These are phyloP conservation scores for Hypsizygus ulmarius DNA, from an alignment of 1,284 basidiomycete species.

Conservation along the genomic window DNA sequence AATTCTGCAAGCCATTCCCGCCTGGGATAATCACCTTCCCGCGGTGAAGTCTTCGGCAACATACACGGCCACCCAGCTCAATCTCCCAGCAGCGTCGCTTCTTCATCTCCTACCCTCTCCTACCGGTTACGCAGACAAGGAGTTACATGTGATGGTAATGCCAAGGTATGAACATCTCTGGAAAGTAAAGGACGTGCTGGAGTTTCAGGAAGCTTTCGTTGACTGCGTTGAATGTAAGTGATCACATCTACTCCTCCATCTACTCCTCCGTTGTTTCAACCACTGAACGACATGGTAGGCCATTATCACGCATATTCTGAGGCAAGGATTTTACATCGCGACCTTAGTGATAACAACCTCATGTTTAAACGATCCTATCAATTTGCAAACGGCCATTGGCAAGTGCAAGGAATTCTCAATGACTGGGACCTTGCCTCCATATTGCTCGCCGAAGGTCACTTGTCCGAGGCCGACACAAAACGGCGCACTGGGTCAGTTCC, in stretches of 20 bases:
- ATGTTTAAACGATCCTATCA: constrained; percentile 20
- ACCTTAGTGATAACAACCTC: constrained; percentile 24
- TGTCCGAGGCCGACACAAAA: constrained; percentile 4
- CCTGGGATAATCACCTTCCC: not conserved
- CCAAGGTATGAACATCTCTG: constrained; percentile 17
- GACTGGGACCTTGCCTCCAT: constrained; percentile 15
- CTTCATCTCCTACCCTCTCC: not conserved
- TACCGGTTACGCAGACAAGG: no score
- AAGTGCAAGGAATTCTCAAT: constrained; percentile 23
- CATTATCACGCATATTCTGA: constrained; percentile 18
- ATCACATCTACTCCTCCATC: no score
- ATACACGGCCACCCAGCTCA: not conserved
- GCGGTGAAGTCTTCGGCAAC: not conserved
- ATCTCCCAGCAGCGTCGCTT: not conserved
- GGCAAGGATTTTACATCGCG: constrained; percentile 16
- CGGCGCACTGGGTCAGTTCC: constrained; percentile 26
- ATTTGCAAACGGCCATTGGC: not conserved
- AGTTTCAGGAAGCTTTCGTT: constrained; percentile 20
- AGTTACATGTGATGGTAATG: constrained; percentile 16
- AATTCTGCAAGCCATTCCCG: not conserved
- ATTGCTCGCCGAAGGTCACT: not conserved
- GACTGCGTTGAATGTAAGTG: constrained; percentile 21
- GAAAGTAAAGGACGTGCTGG: constrained; percentile 17
- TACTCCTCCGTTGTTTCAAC: not conserved
- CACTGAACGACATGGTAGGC: constrained; percentile 4